Conservation (phyloP, 306 rosid genomes). For the Cucumis sativus region Cucumber_9930_V3 NC_026655.2:8548001-8548500, state of each 20-base stretch:
- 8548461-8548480: slow-evolving; percentile 2
- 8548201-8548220: background rate
- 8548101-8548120: background rate
- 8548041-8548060: background rate
- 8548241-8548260: slow-evolving; percentile 5
- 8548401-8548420: background rate
- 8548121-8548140: background rate
- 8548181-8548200: background rate
- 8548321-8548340: slow-evolving; percentile 3
- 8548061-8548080: background rate
- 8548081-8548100: background rate
- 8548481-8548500: slow-evolving; percentile 23
- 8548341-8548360: slow-evolving; percentile 3
- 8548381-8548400: background rate
- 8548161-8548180: background rate
- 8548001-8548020: background rate
- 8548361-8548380: slow-evolving; percentile 16
- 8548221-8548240: slow-evolving; percentile 1
- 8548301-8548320: slow-evolving; percentile 5
- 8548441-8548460: slow-evolving; percentile 13
- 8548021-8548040: background rate
- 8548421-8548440: slow-evolving; percentile 11
- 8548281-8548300: background rate
- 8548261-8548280: slow-evolving; percentile 10
- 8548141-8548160: background rate